A percentile compares a stretch with the other conserved stretches of the same genome.
Conservation (phyloP, 2,329 filamentous ascomycete genomes). For the Fusarium pseudograminearum region DNA sequence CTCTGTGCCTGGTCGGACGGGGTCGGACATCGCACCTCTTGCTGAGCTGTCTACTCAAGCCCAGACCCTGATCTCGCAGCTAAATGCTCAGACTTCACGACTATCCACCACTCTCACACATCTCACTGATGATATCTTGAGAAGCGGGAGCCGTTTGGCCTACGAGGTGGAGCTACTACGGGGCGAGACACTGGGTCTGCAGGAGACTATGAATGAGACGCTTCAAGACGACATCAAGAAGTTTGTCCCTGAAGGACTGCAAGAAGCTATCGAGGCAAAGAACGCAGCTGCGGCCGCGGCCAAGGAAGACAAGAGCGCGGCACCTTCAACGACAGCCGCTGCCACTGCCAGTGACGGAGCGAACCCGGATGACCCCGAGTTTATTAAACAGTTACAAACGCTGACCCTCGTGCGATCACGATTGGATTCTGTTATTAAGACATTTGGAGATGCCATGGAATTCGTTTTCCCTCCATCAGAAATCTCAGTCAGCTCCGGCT, state of each 20-base stretch:
- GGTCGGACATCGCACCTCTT: conserved; percentile 66
- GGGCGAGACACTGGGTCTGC: conserved; percentile 86
- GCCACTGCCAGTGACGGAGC: conserved; percentile 10
- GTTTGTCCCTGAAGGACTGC: conserved; percentile 72
- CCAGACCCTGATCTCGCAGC: conserved; percentile 85
- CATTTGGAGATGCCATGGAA: conserved; percentile 95
- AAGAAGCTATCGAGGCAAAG: conserved; percentile 48
- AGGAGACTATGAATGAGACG: conserved; percentile 80
- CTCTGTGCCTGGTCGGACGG: conserved; percentile 45
- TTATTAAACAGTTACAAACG: conserved; percentile 83
- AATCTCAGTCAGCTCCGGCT: conserved; percentile 83
- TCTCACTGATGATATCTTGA: conserved; percentile 92
- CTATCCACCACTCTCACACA: conserved; percentile 85
- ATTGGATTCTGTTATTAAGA: conserved; percentile 89
- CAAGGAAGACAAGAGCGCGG: conserved; percentile 36
- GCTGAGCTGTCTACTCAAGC: conserved; percentile 84
- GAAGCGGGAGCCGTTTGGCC: conserved; percentile 86
- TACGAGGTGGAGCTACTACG: conserved; percentile 95
- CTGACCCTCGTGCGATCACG: conserved; percentile 84
- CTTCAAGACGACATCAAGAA: conserved; percentile 77
- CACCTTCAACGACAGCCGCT: conserved; percentile 41
- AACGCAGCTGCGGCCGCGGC: conserved; percentile 30
- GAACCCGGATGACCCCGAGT: conserved; percentile 66
- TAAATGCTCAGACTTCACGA: conserved; percentile 88
- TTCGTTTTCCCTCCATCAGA: conserved; percentile 93